Percentiles rank a stretch among this genome's conserved stretches.
Conservation (phyloP, 78 protist genomes). For the Polysphondylium violaceum region DNA sequence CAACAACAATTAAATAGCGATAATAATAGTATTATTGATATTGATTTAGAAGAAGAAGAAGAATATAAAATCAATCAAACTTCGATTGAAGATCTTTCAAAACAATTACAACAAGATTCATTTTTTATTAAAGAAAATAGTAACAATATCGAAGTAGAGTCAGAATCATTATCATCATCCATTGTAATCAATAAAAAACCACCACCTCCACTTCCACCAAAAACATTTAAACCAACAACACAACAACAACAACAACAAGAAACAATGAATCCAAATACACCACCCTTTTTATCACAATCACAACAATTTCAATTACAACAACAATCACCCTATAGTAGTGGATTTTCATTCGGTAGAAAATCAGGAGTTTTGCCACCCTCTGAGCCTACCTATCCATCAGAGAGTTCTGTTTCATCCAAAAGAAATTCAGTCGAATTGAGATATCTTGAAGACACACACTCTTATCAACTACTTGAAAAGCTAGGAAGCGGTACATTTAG, state of each 20-base stretch:
- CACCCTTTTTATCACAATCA: not conserved
- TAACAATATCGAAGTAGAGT: not conserved
- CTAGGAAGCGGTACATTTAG: slow-evolving; percentile 83
- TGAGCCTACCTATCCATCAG: slow-evolving; percentile 31
- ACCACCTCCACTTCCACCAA: slow-evolving; percentile 76
- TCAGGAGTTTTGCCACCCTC: not conserved
- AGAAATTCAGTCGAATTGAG: slow-evolving; percentile 51
- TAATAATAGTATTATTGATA: slow-evolving; percentile 1
- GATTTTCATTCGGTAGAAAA: not conserved
- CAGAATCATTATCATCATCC: not conserved
- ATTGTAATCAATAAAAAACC: not conserved
- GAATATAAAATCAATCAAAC: not conserved
- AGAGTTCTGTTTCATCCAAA: slow-evolving; percentile 21
- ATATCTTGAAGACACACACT: slow-evolving; percentile 34
- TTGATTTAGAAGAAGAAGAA: not conserved
- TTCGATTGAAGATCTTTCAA: slow-evolving; percentile 5
- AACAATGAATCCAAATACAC: slow-evolving; percentile 56
- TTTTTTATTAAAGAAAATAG: slow-evolving; percentile 4
- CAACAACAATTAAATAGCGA: slow-evolving; percentile 14
- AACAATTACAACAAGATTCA: slow-evolving; percentile 11
- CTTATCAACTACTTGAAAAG: slow-evolving; percentile 31
- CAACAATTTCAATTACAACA: not conserved
- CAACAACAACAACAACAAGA: not conserved
- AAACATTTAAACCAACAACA: slow-evolving; percentile 17
- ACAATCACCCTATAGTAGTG: not conserved